Base-by-base conservation (phyloP, 306 rosid genomes). In the Casuarina equisetifolia region DNA sequence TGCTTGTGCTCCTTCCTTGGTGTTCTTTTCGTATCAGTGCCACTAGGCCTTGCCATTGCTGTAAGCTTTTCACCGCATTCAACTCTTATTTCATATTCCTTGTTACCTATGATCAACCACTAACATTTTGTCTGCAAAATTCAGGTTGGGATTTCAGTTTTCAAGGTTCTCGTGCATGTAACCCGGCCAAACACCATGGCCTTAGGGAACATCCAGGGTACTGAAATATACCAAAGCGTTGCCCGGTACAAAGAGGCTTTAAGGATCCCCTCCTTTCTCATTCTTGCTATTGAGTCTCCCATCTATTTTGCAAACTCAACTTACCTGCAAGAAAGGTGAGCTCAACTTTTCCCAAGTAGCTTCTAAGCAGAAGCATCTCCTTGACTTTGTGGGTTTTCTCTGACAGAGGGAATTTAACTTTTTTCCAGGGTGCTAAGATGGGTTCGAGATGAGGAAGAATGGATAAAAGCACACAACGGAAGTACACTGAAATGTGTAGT, bases 251-350 rank as follows among this genome's bases (percentile, higher is more conserved):
- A 84, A 85, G 99, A 96, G 62, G 97, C 94, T 79, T 49, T 68
- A 17, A 88, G 97, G 80, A 78, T 96, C 73, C 93, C 97, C 78
- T 88, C 97, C 1, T 90, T 96, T 81, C 90, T 93, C 88, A 84
- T 93, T 79, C 90, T 96, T 73, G 97, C 92, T 16, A 76, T 96
- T 50, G 98, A 93, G 85, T 89, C 99, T 84, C 99, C 99, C 58
- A 86, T 96, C 76, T 96, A 91, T 89, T 96, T 93, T 70, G 97
- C 98, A 63, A 96, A 96, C 85, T 89, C 98, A 72, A 90, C 97
- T 46, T 96, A 93, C 91, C 83, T 96, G 20, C 97, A 89, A 90
- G 99, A 93, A 91, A 89, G 99, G 99, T 92, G 64, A 81, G 91
- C 72, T 79, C 49, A 72, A 32, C 48, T 7, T 16, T 55, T 1